Conservation (phyloP, 1,139 yeast genomes). For the Geotrichum reessii region DNA sequence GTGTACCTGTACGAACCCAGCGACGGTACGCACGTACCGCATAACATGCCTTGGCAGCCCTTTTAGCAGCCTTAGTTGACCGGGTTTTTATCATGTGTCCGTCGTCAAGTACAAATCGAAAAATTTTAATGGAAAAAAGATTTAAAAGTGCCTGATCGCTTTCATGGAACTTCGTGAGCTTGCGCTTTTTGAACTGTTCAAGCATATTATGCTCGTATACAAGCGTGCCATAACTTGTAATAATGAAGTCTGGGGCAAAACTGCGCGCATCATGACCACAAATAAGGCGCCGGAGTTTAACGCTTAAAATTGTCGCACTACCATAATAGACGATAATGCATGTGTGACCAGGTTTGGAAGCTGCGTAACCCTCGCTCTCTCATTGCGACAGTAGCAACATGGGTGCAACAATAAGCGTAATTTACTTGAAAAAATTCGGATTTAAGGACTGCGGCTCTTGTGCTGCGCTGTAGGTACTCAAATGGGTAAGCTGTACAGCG, state of each 20-base stretch:
- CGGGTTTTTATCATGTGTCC: constrained; percentile 87
- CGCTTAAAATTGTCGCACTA: constrained; percentile 39
- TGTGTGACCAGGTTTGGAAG: constrained; percentile 35
- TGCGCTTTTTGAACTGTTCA: constrained; percentile 17
- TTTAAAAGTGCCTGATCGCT: constrained; percentile 40
- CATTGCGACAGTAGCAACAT: constrained; percentile 89
- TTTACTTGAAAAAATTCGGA: constrained; percentile 53
- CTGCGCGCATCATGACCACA: constrained; percentile 35
- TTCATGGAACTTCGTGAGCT: constrained; percentile 19
- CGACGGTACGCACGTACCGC: constrained; percentile 58
- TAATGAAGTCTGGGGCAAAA: constrained; percentile 61
- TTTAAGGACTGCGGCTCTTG: constrained; percentile 13
- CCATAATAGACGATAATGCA: constrained; percentile 63
- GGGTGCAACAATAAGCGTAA: constrained; percentile 82
- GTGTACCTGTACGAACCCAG: constrained; percentile 94
- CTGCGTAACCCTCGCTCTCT: constrained; percentile 69
- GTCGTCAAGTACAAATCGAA: constrained; percentile 81
- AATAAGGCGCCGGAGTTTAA: constrained; percentile 44
- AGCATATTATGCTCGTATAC: constrained; percentile 58
- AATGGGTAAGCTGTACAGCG: constrained; percentile 44
- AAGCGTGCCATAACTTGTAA: constrained; percentile 87
- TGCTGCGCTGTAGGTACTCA: constrained; percentile 29
- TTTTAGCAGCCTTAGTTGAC: constrained; percentile 70
- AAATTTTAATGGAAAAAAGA: constrained; percentile 66
- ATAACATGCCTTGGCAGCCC: constrained; percentile 72